Base-by-base conservation (phyloP, 225 moss, liverwort and hornwort genomes). In the Pseudisothecium myosuroides region DNA sequence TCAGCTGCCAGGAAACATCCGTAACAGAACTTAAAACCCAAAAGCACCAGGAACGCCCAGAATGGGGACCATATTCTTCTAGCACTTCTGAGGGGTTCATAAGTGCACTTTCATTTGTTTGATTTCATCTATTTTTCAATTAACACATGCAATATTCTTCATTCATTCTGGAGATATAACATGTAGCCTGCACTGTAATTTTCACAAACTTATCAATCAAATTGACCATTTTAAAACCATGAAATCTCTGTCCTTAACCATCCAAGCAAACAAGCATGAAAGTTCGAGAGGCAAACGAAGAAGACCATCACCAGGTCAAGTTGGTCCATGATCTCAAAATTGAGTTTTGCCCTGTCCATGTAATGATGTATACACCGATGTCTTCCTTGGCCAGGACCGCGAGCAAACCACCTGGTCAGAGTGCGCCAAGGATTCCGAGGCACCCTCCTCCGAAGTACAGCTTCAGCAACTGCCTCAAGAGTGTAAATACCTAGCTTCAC, bases 401-500 rank as follows among this genome's bases (percentile, higher is more conserved):
- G 92, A 66, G 87, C 86, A 93, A 99, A 99, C 96, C 96, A 96
- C 92, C 95, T 93, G 73, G 96, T 94, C 75, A 99, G 92, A 84
- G 93, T 93, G 84, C 92, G 93, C 95, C 96, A 99, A 59, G 96
- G 96, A 81, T 96, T 91, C 41, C 94, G 93, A 69, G 99, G 96
- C 77, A 99, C 99, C 90, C 94, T 93, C 90, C 94, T 96, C 90
- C 94, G 93, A 56, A 99, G 93, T 39, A 99, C 96, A 94, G 97
- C 96, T 87, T 99, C 97, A 47, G 99, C 97, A 58, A 99, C 96
- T 50, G 97, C 96, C 92, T 99, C 99, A 29, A 99, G 93, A 66
- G 96, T 95, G 79, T 99, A 99, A 37, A 97, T 97, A 22, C 95
- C 96, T 78, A 99, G 90, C 90, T 99, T 99, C 56, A 97, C 96